Percentiles rank a stretch among this genome's conserved stretches.
These are phyloP conservation scores for Phaeosphaeriaceae sp. DNA, from an alignment of 2,329 filamentous ascomycete genomes.

Conservation along the genomic window DNA sequence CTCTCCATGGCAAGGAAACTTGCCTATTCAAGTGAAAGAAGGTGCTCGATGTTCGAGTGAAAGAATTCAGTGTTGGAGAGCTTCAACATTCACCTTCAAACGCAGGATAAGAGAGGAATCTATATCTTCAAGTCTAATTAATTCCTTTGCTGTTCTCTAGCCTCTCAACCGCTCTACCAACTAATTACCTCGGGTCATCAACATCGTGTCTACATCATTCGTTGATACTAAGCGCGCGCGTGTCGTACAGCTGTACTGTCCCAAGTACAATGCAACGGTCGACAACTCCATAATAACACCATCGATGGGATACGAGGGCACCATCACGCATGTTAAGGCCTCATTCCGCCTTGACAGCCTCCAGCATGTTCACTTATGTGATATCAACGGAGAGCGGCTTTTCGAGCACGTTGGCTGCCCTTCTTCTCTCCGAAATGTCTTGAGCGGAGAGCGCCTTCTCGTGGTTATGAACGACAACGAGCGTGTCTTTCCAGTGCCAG, in stretches of 20 bases:
- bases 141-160: no score
- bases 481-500: background rate
- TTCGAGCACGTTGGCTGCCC: background rate
- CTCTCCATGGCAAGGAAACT: no score
- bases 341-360: background rate
- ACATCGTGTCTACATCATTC: no score
- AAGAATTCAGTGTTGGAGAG: no score
- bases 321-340: background rate
- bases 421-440: background rate
- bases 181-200: no score
- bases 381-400: conserved; percentile 1
- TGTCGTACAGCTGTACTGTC: background rate
- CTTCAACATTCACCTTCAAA: no score
- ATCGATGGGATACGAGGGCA: background rate
- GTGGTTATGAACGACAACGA: background rate
- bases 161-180: no score
- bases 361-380: background rate
- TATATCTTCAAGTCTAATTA: no score
- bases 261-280: background rate
- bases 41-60: no score
- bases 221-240: conserved; percentile 1
- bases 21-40: no score
- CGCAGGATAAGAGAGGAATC: no score
- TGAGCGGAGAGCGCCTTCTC: background rate
- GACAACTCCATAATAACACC: background rate